These are phyloP conservation scores for Mucor velutinosus DNA, from an alignment of 371 early-diverging fungal genomes.

Conservation along the genomic window DNA sequence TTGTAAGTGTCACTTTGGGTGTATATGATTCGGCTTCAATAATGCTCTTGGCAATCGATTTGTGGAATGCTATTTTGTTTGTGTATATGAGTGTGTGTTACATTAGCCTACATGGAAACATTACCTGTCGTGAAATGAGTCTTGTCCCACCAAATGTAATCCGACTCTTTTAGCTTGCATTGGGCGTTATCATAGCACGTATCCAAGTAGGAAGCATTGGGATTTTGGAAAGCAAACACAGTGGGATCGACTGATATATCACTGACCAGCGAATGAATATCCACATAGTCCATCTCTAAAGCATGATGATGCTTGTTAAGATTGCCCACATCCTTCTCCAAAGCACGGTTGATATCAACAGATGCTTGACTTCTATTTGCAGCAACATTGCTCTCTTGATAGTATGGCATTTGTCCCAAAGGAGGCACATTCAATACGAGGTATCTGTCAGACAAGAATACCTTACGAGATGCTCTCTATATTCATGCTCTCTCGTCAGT, in stretches of 20 bases:
- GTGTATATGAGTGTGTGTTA: neutral
- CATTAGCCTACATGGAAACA: neutral
- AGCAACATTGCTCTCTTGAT: constrained; percentile 12
- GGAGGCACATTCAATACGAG: constrained; percentile 47
- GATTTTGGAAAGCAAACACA: constrained; percentile 33
- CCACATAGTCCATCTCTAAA: constrained; percentile 38
- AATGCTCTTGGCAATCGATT: constrained; percentile 38
- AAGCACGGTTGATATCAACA: constrained; percentile 28
- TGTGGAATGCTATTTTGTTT: constrained; percentile 31
- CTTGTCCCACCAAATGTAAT: constrained; percentile 53
- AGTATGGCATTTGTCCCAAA: constrained; percentile 44
- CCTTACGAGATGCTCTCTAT: constrained; percentile 33
- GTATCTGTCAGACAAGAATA: constrained; percentile 32
- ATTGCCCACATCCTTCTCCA: constrained; percentile 32
- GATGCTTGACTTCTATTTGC: constrained; percentile 27
- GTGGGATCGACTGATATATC: constrained; percentile 37
- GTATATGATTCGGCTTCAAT: constrained; percentile 37
- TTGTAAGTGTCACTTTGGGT: constrained; percentile 14
- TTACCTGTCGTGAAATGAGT: constrained; percentile 50
- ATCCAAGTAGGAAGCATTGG: constrained; percentile 31
- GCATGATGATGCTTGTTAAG: constrained; percentile 45
- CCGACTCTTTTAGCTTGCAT: constrained; percentile 16
- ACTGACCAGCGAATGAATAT: constrained; percentile 31
- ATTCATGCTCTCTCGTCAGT: neutral
- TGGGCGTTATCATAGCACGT: constrained; percentile 20